Base-by-base conservation (phyloP, 176 grass and related monocot genomes). In the Cocos nucifera region DNA sequence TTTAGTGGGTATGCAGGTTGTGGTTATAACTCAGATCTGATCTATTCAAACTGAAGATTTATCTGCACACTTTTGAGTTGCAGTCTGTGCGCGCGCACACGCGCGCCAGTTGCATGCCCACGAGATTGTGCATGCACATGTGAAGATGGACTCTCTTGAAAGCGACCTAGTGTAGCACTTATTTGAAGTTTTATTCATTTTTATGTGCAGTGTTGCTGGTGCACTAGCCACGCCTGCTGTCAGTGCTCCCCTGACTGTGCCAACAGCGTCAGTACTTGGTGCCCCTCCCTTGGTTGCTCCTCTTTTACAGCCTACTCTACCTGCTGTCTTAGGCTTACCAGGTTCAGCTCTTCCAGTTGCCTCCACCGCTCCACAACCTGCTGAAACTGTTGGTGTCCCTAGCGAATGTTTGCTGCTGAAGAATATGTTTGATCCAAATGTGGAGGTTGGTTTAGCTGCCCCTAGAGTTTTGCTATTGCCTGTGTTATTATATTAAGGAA, bases 371-470 rank as follows among this genome's bases (percentile, higher is more conserved):
- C 15, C 15, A 17, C 69, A 69, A 2, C 25, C 84, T 58, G 35
- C 80, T 71, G 78, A 75, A 52, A 26, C 23, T 48, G 54, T 72
- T 72, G 6, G 35, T 44, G 73, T 67, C 66, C 87, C 88, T 52
- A 98, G 70, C 61, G 88, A 98, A 75, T 98, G 87, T 64, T 67
- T 98, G 56, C 62, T 92, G 64, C 71, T 98, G 19, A 98, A 93
- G 74, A 98, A 93, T 65, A 98, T 98, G 94, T 98, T 98, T 62
- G 94, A 98, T 78, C 88, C 88, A 24, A 66, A 27, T 65, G 44
- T 88, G 29, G 94, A 98, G 94, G 87, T 97, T 70, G 49, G 69
- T 54, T 54, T 44, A 44, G 35, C 35, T 44, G 10, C 10, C 35
- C 35, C 35, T 12, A 14, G 8, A 44, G 10, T 12, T 44, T 44